Evolutionary conservation across 305 asterid species (phyloP).

Genomic region (Fraxinus greggii): DNA sequence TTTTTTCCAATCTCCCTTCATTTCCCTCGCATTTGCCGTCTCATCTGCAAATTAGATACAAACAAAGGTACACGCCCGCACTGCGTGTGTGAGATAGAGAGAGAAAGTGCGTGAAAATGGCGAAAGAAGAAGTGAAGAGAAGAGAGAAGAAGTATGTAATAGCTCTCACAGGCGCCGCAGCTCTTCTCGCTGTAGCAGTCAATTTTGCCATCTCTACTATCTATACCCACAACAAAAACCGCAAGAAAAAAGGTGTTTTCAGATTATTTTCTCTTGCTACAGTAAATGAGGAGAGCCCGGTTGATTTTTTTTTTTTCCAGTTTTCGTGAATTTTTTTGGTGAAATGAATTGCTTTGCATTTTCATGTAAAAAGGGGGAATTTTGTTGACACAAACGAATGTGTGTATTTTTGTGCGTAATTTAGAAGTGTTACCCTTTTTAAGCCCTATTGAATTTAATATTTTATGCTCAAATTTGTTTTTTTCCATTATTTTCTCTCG

Average conservation of each 20-base stretch:
- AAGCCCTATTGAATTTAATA: not conserved
- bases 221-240: slow-evolving; percentile 50
- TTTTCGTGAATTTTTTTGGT: slow-evolving; percentile 1
- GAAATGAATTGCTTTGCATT: not conserved
- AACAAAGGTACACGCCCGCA: not conserved
- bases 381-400: not conserved
- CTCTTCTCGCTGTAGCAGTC: slow-evolving; percentile 73
- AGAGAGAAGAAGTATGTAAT: slow-evolving; percentile 48
- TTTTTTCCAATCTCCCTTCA: slow-evolving; percentile 19
- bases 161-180: slow-evolving; percentile 85
- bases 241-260: slow-evolving; percentile 58
- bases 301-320: not conserved
- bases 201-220: slow-evolving; percentile 62
- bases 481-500: not conserved
- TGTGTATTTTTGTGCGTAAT: not conserved
- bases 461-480: not conserved
- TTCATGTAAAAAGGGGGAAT: not conserved
- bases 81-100: not conserved
- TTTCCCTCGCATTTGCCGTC: slow-evolving; percentile 47
- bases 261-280: not conserved
- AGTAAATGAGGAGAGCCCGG: not conserved
- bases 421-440: not conserved
- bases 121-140: slow-evolving; percentile 32
- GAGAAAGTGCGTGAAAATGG: slow-evolving; percentile 36
- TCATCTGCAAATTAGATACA: not conserved